Percentiles rank a stretch among this genome's conserved stretches.
Evolutionary conservation across 805 yeast genomes (phyloP).

Genomic region (Saccharomyces cerevisiae): DNA sequence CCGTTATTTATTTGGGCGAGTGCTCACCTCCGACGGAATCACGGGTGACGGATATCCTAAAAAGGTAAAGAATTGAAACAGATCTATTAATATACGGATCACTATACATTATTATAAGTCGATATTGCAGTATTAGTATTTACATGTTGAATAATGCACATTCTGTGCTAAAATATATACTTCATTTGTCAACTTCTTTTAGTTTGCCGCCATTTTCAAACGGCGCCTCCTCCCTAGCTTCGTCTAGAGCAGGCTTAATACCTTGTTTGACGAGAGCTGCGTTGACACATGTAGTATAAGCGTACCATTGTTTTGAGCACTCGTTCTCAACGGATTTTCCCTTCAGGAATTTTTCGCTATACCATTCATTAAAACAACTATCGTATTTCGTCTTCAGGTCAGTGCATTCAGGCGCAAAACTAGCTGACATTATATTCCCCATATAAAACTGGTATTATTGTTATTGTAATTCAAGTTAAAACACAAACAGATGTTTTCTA

Average conservation of each 20-base stretch:
- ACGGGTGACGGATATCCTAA: not conserved
- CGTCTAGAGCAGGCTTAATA: slow-evolving; percentile 74
- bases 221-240: slow-evolving; percentile 85
- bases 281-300: slow-evolving; percentile 82
- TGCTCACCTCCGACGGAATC: not conserved
- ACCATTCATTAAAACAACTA: slow-evolving; percentile 91
- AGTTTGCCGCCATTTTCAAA: slow-evolving; percentile 61
- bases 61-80: not conserved
- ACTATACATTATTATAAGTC: not conserved
- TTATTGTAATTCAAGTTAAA: not conserved
- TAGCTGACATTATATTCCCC: slow-evolving; percentile 73
- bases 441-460: slow-evolving; percentile 24
- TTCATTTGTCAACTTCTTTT: slow-evolving; percentile 3
- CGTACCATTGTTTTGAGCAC: slow-evolving; percentile 83
- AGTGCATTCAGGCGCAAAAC: slow-evolving; percentile 96
- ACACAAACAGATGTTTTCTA: not conserved
- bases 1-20: not conserved
- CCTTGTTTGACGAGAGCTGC: slow-evolving; percentile 63
- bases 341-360: slow-evolving; percentile 70
- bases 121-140: not conserved
- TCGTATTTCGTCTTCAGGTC: slow-evolving; percentile 79
- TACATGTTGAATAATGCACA: not conserved
- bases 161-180: not conserved
- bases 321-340: slow-evolving; percentile 60
- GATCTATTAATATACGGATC: not conserved